Conservation (phyloP, 1,284 basidiomycete genomes). For the Trichosporon ovoides region DNA sequence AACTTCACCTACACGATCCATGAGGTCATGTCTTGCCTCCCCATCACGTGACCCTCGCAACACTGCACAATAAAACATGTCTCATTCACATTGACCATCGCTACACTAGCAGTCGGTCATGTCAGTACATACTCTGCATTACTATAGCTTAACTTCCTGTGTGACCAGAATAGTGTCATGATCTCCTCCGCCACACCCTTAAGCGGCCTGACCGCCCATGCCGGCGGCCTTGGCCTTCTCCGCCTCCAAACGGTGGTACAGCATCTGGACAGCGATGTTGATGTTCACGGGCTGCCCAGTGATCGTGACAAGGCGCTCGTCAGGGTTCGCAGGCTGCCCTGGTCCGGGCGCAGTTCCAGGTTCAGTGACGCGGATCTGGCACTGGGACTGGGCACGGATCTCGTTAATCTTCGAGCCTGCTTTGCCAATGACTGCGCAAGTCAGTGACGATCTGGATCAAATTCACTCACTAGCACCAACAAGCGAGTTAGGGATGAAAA, state of each 20-base stretch:
- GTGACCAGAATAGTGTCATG: neutral
- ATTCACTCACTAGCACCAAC: conserved; percentile 70
- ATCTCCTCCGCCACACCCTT: conserved; percentile 3
- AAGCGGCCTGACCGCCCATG: conserved; percentile 9
- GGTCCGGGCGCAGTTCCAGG: conserved; percentile 61
- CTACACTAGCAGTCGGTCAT: conserved; percentile 2
- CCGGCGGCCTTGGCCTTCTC: conserved; percentile 25
- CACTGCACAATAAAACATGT: neutral
- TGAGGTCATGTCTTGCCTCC: neutral
- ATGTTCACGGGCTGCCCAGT: conserved; percentile 91
- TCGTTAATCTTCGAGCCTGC: conserved; percentile 99
- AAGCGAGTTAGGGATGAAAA: conserved; percentile 96
- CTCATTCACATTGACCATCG: conserved; percentile 5
- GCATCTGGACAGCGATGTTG: conserved; percentile 88
- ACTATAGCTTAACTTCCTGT: neutral
- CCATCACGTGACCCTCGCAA: neutral
- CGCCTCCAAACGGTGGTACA: conserved; percentile 56
- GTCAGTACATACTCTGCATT: neutral
- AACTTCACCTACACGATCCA: neutral
- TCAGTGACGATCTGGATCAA: neutral
- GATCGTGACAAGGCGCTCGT: conserved; percentile 87
- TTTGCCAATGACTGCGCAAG: conserved; percentile 75
- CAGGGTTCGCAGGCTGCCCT: conserved; percentile 54
- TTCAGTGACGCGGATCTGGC: conserved; percentile 98
- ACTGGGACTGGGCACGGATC: conserved; percentile 84